Evolutionary conservation across 1,284 basidiomycete genomes (phyloP).

Genomic region (Irpex rosettiformis): DNA sequence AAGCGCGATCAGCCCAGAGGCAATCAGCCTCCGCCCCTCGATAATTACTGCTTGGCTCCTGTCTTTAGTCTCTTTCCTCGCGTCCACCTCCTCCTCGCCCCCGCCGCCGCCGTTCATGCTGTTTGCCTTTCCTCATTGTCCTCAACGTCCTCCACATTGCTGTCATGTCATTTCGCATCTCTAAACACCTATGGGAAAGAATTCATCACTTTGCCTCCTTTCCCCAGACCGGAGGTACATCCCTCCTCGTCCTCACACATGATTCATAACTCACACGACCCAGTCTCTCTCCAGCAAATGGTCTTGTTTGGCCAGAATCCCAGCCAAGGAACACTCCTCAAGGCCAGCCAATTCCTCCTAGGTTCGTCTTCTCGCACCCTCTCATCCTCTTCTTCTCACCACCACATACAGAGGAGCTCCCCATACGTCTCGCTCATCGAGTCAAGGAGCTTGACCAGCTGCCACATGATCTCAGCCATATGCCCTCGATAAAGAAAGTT

Average conservation of each 20-base stretch:
- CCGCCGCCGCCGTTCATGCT: not conserved
- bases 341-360: conserved; percentile 80
- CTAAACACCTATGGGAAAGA: conserved; percentile 83
- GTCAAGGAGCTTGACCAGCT: conserved; percentile 96
- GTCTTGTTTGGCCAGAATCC: conserved; percentile 86
- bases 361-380: conserved; percentile 38
- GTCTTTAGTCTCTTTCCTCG: not conserved
- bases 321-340: conserved; percentile 82
- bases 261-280: conserved; percentile 1
- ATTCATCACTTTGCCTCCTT: conserved; percentile 95
- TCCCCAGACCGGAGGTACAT: conserved; percentile 85
- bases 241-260: not conserved
- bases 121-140: too few species aligned
- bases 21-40: conserved; percentile 13
- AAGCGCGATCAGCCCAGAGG: conserved; percentile 2
- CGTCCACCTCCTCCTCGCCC: not conserved
- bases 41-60: not conserved
- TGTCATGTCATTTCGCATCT: conserved; percentile 59
- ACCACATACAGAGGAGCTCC: conserved; percentile 89
- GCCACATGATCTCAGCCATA: conserved; percentile 87
- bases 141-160: conserved; percentile 2
- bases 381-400: not conserved
- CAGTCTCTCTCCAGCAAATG: conserved; percentile 92
- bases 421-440: conserved; percentile 92
- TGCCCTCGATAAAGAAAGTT: conserved; percentile 93